phyloP scores from a whole-genome alignment of 2,329 filamentous ascomycete species.

The Lecanicillium sp. region DNA sequence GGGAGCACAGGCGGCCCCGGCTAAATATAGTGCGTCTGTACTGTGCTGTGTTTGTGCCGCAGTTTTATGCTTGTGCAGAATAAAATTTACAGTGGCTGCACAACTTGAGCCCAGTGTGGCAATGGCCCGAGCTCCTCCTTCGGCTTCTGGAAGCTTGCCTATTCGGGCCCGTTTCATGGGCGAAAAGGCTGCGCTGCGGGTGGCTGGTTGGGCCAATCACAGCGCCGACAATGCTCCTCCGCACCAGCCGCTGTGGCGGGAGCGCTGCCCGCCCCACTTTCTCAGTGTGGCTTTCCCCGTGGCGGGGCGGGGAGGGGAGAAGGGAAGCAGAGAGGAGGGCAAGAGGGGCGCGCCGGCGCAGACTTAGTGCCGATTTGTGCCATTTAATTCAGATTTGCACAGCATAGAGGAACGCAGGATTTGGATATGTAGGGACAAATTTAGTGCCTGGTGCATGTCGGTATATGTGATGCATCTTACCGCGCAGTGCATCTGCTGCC shows the following conservation, averaged over 20 bases:
- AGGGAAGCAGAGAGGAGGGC: no score
- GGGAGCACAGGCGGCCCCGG: neutral
- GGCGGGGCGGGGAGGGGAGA: neutral
- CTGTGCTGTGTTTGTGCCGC: neutral
- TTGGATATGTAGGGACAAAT: no score
- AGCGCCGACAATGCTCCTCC: neutral
- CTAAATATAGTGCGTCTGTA: neutral
- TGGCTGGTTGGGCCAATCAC: neutral
- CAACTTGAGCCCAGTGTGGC: conserved; percentile 1
- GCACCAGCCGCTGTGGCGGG: conserved; percentile 9
- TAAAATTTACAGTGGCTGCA: conserved; percentile 10
- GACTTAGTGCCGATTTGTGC: conserved; percentile 13
- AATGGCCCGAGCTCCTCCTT: no score
- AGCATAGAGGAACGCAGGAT: neutral
- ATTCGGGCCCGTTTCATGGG: neutral
- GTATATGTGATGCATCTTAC: no score
- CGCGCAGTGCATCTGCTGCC: no score
- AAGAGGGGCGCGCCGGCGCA: no score
- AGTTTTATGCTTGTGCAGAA: neutral
- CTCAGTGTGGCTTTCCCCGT: conserved; percentile 2
- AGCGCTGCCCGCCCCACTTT: conserved; percentile 1
- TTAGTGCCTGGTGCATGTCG: no score
- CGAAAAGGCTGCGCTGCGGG: neutral
- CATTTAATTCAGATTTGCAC: conserved; percentile 7
- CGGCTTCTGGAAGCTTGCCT: conserved; percentile 10